phyloP scores from a whole-genome alignment of 2,329 filamentous ascomycete species.

The Trematosphaeria pertusa region DNA sequence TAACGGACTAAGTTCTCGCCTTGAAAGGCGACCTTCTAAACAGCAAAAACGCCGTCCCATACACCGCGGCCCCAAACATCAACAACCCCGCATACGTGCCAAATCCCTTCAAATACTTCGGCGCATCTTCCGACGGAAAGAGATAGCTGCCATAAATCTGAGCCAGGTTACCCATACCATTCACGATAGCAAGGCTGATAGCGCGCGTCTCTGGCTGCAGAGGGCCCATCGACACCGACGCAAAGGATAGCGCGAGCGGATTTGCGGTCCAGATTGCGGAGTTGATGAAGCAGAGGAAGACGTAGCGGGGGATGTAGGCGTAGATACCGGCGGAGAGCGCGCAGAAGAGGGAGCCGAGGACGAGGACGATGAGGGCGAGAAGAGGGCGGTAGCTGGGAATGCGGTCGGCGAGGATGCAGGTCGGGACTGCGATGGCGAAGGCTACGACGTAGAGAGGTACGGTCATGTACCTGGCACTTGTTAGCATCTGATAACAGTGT shows the following conservation, averaged over 20 bases:
- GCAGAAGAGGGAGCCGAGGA: conserved; percentile 28
- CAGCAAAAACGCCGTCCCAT: conserved; percentile 25
- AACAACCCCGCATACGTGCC: conserved; percentile 30
- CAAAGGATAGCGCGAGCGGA: conserved; percentile 29
- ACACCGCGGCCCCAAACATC: conserved; percentile 25
- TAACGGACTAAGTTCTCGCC: conserved; percentile 10
- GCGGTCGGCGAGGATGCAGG: conserved; percentile 29
- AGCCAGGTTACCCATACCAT: conserved; percentile 31
- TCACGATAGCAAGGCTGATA: conserved; percentile 29
- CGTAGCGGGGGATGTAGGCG: conserved; percentile 31
- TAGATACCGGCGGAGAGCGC: conserved; percentile 30
- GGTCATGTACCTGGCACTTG: conserved; percentile 30
- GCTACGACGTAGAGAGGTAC: conserved; percentile 31
- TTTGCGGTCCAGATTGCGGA: conserved; percentile 34
- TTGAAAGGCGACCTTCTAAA: conserved; percentile 28
- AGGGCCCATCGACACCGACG: conserved; percentile 26
- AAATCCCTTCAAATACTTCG: conserved; percentile 30
- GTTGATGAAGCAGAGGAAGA: conserved; percentile 35
- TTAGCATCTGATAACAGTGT: background rate
- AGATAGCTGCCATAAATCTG: conserved; percentile 31
- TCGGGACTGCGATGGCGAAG: conserved; percentile 29
- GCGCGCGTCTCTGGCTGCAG: conserved; percentile 30
- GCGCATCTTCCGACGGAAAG: conserved; percentile 27
- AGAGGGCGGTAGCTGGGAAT: conserved; percentile 22
- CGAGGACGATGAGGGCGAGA: conserved; percentile 19